Conservation (phyloP, 208 protist genomes). For the Strigomonas culicis region DNA sequence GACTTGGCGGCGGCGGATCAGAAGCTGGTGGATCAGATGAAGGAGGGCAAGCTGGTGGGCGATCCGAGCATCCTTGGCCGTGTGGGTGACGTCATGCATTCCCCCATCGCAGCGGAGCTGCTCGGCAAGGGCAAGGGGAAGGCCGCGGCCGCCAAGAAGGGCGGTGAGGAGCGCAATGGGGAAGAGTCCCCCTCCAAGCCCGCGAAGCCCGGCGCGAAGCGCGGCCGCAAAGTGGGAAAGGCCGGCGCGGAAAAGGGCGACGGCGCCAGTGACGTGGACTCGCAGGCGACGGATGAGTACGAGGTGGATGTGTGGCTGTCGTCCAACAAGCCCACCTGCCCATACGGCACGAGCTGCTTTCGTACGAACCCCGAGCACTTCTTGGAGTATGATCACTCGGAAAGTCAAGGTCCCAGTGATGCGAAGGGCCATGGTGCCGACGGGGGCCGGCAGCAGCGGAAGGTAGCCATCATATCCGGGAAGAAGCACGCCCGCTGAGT, state of each 20-base stretch:
- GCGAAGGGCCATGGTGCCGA: too few relatives aligned
- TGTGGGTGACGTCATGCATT: conserved; percentile 65
- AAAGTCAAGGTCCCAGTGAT: too few relatives aligned
- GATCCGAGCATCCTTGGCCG: conserved; percentile 42
- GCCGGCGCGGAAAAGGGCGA: conserved; percentile 3
- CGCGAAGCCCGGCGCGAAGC: conserved; percentile 10
- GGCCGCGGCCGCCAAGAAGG: background rate
- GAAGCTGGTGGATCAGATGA: conserved; percentile 58
- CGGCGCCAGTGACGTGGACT: conserved; percentile 32
- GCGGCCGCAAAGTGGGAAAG: conserved; percentile 14
- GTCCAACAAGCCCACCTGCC: conserved; percentile 41
- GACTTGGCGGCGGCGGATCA: conserved; percentile 51
- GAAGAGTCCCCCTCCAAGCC: conserved; percentile 2
- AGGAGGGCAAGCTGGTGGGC: conserved; percentile 47
- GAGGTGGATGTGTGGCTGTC: conserved; percentile 49
- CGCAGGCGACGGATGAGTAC: conserved; percentile 71
- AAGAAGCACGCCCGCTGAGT: too few relatives aligned
- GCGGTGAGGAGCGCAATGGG: conserved; percentile 6
- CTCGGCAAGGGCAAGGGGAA: conserved; percentile 16
- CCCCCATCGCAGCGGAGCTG: conserved; percentile 21
- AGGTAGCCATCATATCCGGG: too few relatives aligned
- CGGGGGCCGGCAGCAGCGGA: too few relatives aligned
- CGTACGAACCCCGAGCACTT: conserved; percentile 62
- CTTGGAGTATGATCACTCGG: conserved; percentile 44
- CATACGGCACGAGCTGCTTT: conserved; percentile 67